These are phyloP conservation scores for Bonia amplexicaulis DNA, from an alignment of 176 grass and related monocot species.

Conservation along the genomic window DNA sequence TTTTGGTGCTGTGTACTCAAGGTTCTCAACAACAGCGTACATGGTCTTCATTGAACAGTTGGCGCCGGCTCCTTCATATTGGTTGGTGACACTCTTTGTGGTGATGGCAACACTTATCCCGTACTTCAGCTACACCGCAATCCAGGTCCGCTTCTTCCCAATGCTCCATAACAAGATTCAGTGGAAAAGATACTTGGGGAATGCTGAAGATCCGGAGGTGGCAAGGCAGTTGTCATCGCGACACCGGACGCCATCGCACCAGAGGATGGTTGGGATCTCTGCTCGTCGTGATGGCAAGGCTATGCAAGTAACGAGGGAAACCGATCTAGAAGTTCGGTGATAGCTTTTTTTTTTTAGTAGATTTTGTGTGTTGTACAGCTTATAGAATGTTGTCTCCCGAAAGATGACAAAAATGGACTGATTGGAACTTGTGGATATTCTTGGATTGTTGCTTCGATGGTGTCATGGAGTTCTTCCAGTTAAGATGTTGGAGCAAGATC, in stretches of 20 bases:
- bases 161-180: conserved; percentile 99
- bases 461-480: conserved; percentile 19
- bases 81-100: conserved; percentile 74
- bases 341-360: conserved; percentile 22
- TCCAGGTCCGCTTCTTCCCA: conserved; percentile 91
- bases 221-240: conserved; percentile 69
- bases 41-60: conserved; percentile 72
- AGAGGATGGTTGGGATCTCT: conserved; percentile 81
- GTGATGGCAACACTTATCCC: conserved; percentile 71
- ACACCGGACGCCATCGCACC: conserved; percentile 48
- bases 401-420: conserved; percentile 23
- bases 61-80: conserved; percentile 66
- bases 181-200: conserved; percentile 73
- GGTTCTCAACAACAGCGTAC: conserved; percentile 56
- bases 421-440: conserved; percentile 9
- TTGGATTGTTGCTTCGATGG: conserved; percentile 19
- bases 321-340: conserved; percentile 34
- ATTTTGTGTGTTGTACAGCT: conserved; percentile 55
- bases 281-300: conserved; percentile 61
- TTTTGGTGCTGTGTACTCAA: conserved; percentile 54
- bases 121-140: conserved; percentile 45
- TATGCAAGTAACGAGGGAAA: conserved; percentile 48
- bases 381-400: conserved; percentile 36
- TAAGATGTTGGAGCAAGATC: conserved; percentile 29
- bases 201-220: conserved; percentile 81